Conservation (phyloP, 352 stramenopile species). For the Pythium phragmiticola region DNA sequence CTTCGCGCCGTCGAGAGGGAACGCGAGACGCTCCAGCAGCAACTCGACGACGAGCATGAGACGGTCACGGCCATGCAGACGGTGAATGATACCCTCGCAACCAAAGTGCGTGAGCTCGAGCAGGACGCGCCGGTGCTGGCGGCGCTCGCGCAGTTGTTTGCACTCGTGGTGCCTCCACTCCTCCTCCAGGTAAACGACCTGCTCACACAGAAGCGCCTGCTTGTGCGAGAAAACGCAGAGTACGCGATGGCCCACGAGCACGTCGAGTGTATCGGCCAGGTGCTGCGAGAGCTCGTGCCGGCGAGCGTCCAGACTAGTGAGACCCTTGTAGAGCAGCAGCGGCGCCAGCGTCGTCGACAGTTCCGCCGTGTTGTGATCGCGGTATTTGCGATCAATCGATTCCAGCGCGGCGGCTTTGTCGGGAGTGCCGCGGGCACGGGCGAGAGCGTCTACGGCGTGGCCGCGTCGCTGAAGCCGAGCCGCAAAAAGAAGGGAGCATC, state of each 20-base stretch:
- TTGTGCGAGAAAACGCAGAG: conserved; percentile 49
- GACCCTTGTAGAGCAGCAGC: conserved; percentile 16
- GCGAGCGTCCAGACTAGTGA: conserved; percentile 4
- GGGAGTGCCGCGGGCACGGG: conserved; percentile 2
- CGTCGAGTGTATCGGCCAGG: conserved; percentile 59
- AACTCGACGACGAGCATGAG: conserved; percentile 29
- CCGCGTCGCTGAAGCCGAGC: conserved; percentile 38
- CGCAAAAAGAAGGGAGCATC: conserved; percentile 26
- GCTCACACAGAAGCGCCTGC: conserved; percentile 53
- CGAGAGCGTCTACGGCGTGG: conserved; percentile 35
- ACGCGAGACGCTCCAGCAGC: conserved; percentile 28
- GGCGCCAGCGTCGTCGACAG: not conserved
- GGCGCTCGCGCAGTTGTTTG: conserved; percentile 55
- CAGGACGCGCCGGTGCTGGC: conserved; percentile 44
- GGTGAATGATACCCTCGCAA: conserved; percentile 30
- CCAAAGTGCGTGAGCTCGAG: conserved; percentile 36
- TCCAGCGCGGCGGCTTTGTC: conserved; percentile 35
- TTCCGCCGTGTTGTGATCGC: conserved; percentile 61
- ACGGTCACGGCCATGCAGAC: conserved; percentile 20
- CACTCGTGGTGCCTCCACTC: conserved; percentile 51
- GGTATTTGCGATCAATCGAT: conserved; percentile 68
- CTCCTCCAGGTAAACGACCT: conserved; percentile 71
- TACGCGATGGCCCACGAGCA: conserved; percentile 43
- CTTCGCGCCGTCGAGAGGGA: conserved; percentile 40
- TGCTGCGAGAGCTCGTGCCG: conserved; percentile 58